phyloP scores from a whole-genome alignment of 2,329 filamentous ascomycete genomes.

The Talaromyces sp. region DNA sequence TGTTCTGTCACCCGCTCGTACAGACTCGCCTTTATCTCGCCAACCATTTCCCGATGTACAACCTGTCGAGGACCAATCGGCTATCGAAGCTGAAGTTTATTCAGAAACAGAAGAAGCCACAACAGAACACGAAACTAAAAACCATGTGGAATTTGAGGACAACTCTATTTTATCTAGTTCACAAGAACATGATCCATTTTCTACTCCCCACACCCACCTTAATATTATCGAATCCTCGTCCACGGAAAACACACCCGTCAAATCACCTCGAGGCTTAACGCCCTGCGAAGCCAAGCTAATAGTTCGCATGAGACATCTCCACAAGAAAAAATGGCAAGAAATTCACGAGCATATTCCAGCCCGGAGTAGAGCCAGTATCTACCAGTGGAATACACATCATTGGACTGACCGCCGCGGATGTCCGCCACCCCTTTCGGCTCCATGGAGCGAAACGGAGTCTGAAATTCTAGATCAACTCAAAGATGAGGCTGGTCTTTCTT shows the following conservation, averaged over 20 bases:
- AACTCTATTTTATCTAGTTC: neutral
- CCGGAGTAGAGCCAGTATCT: conserved; percentile 24
- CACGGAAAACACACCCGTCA: conserved; percentile 20
- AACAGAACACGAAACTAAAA: conserved; percentile 1
- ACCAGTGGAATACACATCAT: conserved; percentile 32
- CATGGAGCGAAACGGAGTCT: conserved; percentile 35
- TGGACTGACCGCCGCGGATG: conserved; percentile 32
- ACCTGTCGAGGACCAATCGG: conserved; percentile 7
- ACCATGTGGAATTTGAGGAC: conserved; percentile 2
- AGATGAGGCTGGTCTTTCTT: conserved; percentile 32
- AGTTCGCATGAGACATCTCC: conserved; percentile 32
- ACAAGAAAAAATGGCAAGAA: conserved; percentile 33
- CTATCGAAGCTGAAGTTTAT: conserved; percentile 7
- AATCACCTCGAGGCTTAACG: conserved; percentile 24
- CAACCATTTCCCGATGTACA: conserved; percentile 1
- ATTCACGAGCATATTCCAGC: conserved; percentile 32
- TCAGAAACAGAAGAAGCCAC: neutral
- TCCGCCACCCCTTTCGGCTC: conserved; percentile 28
- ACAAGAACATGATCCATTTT: conserved; percentile 3
- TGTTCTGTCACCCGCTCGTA: conserved; percentile 1
- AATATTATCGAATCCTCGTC: neutral
- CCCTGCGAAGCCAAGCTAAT: conserved; percentile 37
- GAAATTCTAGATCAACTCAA: conserved; percentile 29
- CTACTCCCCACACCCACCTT: conserved; percentile 1
- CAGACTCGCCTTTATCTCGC: neutral